Evolutionary conservation across 768 basidiomycete genomes (phyloP), one percentile per base, ranked within the genome.

Genomic region (Aureoboletus auriporus): DNA sequence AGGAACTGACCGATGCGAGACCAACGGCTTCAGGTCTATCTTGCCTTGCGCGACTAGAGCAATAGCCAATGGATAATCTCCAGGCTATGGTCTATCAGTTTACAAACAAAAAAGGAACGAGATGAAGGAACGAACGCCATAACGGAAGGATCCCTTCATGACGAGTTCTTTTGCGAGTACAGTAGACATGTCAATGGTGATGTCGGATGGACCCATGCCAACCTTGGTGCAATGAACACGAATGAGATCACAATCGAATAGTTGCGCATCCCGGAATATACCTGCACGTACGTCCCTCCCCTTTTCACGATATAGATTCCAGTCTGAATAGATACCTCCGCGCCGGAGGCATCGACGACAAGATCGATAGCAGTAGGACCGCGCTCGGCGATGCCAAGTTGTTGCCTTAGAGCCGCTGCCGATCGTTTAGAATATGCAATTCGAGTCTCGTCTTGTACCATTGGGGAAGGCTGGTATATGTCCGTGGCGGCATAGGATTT

Each of bases 111-210:
- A 47, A 16, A 27, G 26, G n/a, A 8, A 28, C 12, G 49, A 28
- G 28, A 46, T 42, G 9, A 39, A 50, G 0, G 10, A 16, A 71
- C 79, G 49, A 65, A 89, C 82, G 13, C 83, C 87, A 59, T 88
- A 94, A 58, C 94, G 83, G 86, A 96, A 96, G n/a, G 89, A 90
- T 33, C 93, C 93, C 59, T 85, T 88, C 67, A 92, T 73, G 47
- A 71, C 78, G 16, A 96, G 68, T 68, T 96, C 90, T 69, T 93
- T 93, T 40, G 75, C 74, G 50, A 84, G 77, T 31, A 93, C 69
- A 40, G 75, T 69, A 43, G 79, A 77, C 58, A 94, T 71, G 27
- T 93, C 87, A 51, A 96, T 71, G 9, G 74, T 77, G 46, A 93
- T 76, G 50, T 93, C 79, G 7, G 89, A 77, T 39, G 76, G 74